A percentile compares a stretch with the other conserved stretches of the same genome.
Evolutionary conservation across 139 green algal genomes (phyloP).

Genomic region (Diplosphaera chodatii): DNA sequence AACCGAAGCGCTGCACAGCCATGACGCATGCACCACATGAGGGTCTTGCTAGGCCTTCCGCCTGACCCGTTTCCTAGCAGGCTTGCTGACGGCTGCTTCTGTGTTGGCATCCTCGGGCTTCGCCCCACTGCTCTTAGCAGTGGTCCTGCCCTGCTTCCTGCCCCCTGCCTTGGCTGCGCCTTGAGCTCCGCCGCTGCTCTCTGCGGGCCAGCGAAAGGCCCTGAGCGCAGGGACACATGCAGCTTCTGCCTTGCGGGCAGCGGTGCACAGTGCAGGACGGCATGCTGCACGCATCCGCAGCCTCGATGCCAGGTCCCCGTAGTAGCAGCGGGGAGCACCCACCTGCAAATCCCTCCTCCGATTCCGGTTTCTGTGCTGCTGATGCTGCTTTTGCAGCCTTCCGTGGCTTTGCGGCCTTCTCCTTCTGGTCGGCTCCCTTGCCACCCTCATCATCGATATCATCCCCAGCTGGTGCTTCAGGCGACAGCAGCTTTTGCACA

Average conservation of each 20-base stretch:
- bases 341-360: too few relatives aligned
- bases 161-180: background rate
- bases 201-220: background rate
- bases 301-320: too few relatives aligned
- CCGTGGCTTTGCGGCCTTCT: background rate
- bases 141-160: background rate
- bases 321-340: too few relatives aligned
- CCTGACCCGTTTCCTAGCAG: background rate
- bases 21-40: background rate
- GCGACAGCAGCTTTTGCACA: constrained; percentile 53
- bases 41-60: background rate
- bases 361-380: too few relatives aligned
- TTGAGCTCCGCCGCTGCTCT: background rate
- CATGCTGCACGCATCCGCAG: too few relatives aligned
- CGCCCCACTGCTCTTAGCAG: too few relatives aligned
- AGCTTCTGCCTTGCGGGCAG: too few relatives aligned
- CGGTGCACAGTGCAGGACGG: too few relatives aligned
- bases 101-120: background rate
- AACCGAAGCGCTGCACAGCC: too few relatives aligned
- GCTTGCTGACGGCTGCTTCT: background rate
- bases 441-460: background rate
- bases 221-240: too few relatives aligned
- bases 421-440: constrained; percentile 5
- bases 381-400: background rate
- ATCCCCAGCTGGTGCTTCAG: background rate